Evolutionary conservation across 2,329 filamentous ascomycete genomes (phyloP), one percentile per base, ranked within the genome.

Genomic region (Talaromyces sp.): DNA sequence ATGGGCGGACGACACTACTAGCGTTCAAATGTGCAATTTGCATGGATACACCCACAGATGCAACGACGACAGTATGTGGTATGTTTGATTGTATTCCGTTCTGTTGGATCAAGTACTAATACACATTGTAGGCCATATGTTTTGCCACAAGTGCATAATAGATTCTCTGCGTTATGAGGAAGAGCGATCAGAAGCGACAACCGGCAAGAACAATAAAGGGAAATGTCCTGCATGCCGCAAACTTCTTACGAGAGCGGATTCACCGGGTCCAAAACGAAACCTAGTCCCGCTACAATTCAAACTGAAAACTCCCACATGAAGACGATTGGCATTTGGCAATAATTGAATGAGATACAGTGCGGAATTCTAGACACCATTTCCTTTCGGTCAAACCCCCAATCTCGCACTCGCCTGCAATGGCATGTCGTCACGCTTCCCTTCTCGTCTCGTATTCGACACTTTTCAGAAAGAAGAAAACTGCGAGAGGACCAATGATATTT

Each of bases 101-200:
- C 28, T 37, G 2, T 18, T 46, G 35, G 23, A 16, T 23, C 33
- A 18, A 16, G 18, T 9, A 33, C 18, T 64, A 28, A 54, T 46
- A 63, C 62, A 46, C 67, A 18, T 69, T 1, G 39, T 31, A 86
- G 84, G 85, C 0, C 86, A 88, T 69, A 77, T 88, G 25, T 88
- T 87, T 72, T 88, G 86, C 70, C 85, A 88, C 67, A 82, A 82
- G 39, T 88, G 86, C 67, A 81, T 88, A 46, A 80, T 83, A 58
- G 83, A 86, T 69, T 82, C 84, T n/a, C 73, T 88, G 18, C 82
- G 82, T 42, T 82, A 81, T 28, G 80, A 81, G 48, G 83, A 86
- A 67, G 81, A 81, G 66, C 81, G 76, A 63, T 69, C 79, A 44
- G 70, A 76, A 9, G 72, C 74, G 48, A 63, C 69, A 1, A 64